Evolutionary conservation across 371 early-diverging fungal species (phyloP).

Genomic region (Coemansia sp.): DNA sequence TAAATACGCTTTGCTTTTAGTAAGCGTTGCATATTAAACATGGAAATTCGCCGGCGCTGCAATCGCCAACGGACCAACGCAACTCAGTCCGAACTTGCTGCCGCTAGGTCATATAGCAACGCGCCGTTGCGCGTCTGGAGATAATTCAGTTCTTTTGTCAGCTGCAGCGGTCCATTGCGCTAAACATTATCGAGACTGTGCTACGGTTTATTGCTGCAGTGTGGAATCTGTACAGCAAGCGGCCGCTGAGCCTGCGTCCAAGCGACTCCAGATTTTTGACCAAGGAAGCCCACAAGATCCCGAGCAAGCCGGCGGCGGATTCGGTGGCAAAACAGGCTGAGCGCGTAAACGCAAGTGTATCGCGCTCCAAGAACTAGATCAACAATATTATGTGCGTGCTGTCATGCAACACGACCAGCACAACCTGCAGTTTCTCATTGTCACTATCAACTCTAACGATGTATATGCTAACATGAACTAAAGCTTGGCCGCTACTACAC

Average conservation of each 20-base stretch:
- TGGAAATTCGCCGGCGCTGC: too few relatives aligned
- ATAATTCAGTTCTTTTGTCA: constrained; percentile 95
- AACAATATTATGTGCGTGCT: constrained; percentile 59
- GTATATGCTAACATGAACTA: constrained; percentile 1
- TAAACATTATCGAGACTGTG: constrained; percentile 74
- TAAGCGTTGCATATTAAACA: too few relatives aligned
- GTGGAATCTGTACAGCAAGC: constrained; percentile 56
- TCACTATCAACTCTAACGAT: constrained; percentile 79
- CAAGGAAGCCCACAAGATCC: constrained; percentile 5
- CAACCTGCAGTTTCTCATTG: constrained; percentile 65
- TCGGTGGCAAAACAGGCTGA: constrained; percentile 23
- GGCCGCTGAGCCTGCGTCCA: constrained; percentile 14
- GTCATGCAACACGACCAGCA: constrained; percentile 63
- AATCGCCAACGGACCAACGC: too few relatives aligned
- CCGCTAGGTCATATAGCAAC: constrained; percentile 48
- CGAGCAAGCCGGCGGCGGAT: constrained; percentile 45
- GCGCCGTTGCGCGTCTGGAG: constrained; percentile 69
- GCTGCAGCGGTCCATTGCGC: constrained; percentile 76
- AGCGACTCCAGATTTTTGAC: not conserved
- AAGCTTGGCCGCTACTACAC: not conserved
- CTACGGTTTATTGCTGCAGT: constrained; percentile 45
- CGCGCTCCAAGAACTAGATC: constrained; percentile 54
- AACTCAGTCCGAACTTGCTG: too few relatives aligned
- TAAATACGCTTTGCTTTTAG: too few relatives aligned
- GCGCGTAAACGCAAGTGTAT: constrained; percentile 13